Base-by-base conservation (phyloP, 2,329 filamentous ascomycete species). In the Cladophialophora exuberans region DNA sequence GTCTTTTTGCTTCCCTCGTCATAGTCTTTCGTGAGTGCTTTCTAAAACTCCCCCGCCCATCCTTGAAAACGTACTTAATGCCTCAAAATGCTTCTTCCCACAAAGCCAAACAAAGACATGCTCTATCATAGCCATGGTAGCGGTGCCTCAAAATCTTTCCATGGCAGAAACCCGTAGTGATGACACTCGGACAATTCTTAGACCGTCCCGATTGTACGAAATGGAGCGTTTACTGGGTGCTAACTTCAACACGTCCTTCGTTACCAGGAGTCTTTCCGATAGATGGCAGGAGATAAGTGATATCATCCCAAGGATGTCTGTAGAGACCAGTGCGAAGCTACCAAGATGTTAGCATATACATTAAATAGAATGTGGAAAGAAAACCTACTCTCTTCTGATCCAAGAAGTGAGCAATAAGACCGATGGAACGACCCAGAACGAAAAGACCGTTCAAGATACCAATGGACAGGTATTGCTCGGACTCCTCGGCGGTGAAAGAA, bases 381-480 rank as follows among this genome's bases (percentile, higher is more conserved):
- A 11, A 26, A 57, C 55, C 33, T 43, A 54, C 45, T 78, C 94
- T 87, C 92, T 99, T 99, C 85, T 99, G 94, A 81, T 99, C 94
- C 69, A 99, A 87, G 84, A 93, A 97, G 79, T 99, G 94, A 71
- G 94, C 94, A 88, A 99, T 99, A 66, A 99, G 83, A 89, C 94
- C 94, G 71, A 99, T 99, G 76, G 85, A 90, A 72, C 94, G 89
- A 71, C 94, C 94, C 59, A 99, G 86, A 42, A 99, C 94, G 83
- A 99, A 99, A 59, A 99, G 89, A 81, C 94, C 94, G 84, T 99
- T 99, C 68, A 99, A 86, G 44, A 99, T 94, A 84, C 94, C 94
- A 92, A 97, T 99, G 77, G 86, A 85, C 72, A 99, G 86, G 84
- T 99, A 99, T 76, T 99, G 94, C 79, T 99, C 94, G 48, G 92